Base-by-base conservation (phyloP, 345 rosid species). In the Aquilaria malaccensis region DNA sequence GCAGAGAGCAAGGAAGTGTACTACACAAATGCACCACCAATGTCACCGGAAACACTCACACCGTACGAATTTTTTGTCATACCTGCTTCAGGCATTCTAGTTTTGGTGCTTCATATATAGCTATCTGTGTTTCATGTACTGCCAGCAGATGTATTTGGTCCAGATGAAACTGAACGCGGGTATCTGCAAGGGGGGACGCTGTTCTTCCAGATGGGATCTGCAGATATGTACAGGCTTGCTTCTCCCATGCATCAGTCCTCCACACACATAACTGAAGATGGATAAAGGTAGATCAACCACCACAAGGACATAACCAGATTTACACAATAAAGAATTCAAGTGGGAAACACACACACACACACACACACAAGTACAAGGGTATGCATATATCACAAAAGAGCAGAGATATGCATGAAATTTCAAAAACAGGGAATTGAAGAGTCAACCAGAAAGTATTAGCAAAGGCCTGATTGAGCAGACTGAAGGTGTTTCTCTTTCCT, bases 221-320 rank as follows among this genome's bases (percentile, higher is more conserved):
- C 80, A 87, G 68, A 74, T 70, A 62, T 60, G 77, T 85, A 55
- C 79, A 76, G 6, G 79, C 47, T 69, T 79, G 88, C 82, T 79
- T 85, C 75, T 72, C 85, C 97, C 97, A 90, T 57, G 76, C 83
- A 77, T 77, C 87, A 10, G 82, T 85, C 76, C 72, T 87, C 97
- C 97, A 90, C 57, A 87, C 83, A 66, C 97, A 90, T 54, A 90
- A 63, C 97, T 87, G 74, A 22, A 56, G 58, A 52, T 56, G 41
- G 15, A 10, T 55, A 13, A 12, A 30, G 9, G 45, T 52, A 29
- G 31, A 37, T 37, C 7, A 37, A 37, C 43, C 43, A 37, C 43
- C 5, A 9, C 43, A 37, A 9, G 0, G 7, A 37, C 43, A 37
- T 37, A 9, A 37, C 7, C 5, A 37, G 43, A 5, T 4, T 37